Conservation (phyloP, 2,329 filamentous ascomycete species). For the Aspergillus chevalieri region DNA sequence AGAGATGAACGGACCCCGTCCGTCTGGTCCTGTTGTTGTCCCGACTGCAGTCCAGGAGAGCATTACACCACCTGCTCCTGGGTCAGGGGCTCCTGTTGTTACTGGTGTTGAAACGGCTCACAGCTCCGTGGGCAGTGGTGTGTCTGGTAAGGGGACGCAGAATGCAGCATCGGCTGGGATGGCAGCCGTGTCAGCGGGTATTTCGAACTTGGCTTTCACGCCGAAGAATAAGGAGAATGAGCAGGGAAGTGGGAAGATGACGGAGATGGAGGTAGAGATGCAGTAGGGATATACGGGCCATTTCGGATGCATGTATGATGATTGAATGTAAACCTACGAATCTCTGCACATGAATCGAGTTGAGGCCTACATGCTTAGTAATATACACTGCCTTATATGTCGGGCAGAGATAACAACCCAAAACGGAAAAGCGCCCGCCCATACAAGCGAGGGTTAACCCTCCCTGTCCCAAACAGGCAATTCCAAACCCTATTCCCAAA, state of each 20-base stretch:
- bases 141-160: slow-evolving; percentile 21
- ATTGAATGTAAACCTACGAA: no score
- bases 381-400: slow-evolving; percentile 4
- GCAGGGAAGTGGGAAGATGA: slow-evolving; percentile 18
- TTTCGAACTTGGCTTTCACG: slow-evolving; percentile 41
- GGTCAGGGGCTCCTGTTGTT: slow-evolving; percentile 45
- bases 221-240: slow-evolving; percentile 22
- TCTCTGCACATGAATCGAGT: no score
- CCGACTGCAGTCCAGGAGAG: slow-evolving; percentile 19
- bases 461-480: slow-evolving; percentile 28
- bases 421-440: slow-evolving; percentile 17
- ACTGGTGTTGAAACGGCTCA: slow-evolving; percentile 55
- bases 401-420: neutral
- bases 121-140: slow-evolving; percentile 44
- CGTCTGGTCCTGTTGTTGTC: slow-evolving; percentile 44
- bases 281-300: slow-evolving; percentile 26
- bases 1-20: slow-evolving; percentile 78
- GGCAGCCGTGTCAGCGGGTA: slow-evolving; percentile 39
- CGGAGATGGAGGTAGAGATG: slow-evolving; percentile 47
- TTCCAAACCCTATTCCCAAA: slow-evolving; percentile 26
- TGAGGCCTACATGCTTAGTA: neutral
- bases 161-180: slow-evolving; percentile 30
- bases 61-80: slow-evolving; percentile 7
- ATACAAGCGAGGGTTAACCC: slow-evolving; percentile 37
- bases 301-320: neutral